phyloP scores from a whole-genome alignment of 2,329 filamentous ascomycete species.

The Tolypocladium amazonense region DNA sequence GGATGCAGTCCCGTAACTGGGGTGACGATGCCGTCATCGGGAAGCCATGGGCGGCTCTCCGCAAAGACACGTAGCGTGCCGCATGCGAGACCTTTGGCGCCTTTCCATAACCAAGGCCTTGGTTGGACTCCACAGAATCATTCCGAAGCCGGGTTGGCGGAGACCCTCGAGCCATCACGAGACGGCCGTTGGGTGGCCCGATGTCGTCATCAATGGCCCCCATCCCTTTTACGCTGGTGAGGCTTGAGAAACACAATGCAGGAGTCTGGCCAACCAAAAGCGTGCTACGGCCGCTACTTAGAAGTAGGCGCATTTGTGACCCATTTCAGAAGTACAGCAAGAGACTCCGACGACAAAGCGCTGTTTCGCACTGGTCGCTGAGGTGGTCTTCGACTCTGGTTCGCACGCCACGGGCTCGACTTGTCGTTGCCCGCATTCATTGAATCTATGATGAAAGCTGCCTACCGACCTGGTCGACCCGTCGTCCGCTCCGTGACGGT shows the following conservation, averaged over 20 bases:
- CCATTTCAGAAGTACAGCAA: too few species aligned
- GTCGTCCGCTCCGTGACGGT: not conserved
- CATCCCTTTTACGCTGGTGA: not conserved
- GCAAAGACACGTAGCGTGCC: not conserved
- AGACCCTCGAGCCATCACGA: not conserved
- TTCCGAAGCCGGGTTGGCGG: not conserved
- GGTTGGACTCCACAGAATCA: not conserved
- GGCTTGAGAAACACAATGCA: not conserved
- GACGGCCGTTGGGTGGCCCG: not conserved
- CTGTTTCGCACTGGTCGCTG: not conserved
- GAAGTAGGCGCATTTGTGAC: too few species aligned
- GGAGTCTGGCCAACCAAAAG: not conserved
- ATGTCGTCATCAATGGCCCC: not conserved
- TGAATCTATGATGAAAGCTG: too few species aligned
- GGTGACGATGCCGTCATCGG: not conserved
- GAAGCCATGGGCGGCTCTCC: not conserved
- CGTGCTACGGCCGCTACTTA: not conserved
- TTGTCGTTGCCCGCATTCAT: too few species aligned
- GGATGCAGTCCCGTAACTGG: not conserved
- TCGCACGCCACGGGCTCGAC: too few species aligned
- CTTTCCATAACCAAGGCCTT: not conserved
- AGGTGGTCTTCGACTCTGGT: too few species aligned
- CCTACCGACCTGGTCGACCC: too few species aligned
- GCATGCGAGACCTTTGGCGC: not conserved
- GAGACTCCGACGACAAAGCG: too few species aligned